phyloP scores from a whole-genome alignment of 441 rosid species.

The Erodium texanum region DNA sequence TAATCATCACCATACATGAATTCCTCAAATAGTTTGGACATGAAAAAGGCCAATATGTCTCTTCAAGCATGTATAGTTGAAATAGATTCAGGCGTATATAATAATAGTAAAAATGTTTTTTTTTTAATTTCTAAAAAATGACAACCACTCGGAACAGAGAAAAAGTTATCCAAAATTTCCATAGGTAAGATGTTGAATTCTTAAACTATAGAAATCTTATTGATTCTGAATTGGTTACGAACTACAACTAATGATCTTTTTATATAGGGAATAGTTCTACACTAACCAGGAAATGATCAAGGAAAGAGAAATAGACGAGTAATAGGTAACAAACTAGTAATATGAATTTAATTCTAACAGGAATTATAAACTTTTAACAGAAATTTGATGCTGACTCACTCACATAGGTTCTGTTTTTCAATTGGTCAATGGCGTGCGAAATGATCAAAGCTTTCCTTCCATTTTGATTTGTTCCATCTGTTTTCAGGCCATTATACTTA shows the following conservation, averaged over 20 bases:
- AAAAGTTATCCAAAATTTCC: too few species aligned
- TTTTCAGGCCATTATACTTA: background rate
- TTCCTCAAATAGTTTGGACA: background rate
- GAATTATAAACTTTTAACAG: too few species aligned
- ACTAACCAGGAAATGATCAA: too few species aligned
- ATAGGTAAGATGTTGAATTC: too few species aligned
- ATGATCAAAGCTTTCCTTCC: background rate
- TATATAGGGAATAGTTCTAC: too few species aligned
- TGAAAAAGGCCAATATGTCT: background rate
- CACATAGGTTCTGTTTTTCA: background rate
- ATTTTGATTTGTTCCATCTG: constrained; percentile 6
- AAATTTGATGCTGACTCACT: too few species aligned
- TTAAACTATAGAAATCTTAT: too few species aligned
- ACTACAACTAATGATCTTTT: too few species aligned
- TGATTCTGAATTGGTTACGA: too few species aligned
- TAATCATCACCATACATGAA: background rate
- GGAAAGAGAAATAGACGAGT: too few species aligned
- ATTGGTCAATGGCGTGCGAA: background rate
- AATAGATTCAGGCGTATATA: background rate
- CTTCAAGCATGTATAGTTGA: background rate
- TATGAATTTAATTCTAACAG: too few species aligned
- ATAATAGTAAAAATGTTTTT: background rate
- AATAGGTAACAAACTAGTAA: too few species aligned
- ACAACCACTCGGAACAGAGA: background rate
- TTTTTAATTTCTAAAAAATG: background rate